Evolutionary conservation across 2,329 filamentous ascomycete genomes (phyloP).

Genomic region (Clarireedia homoeocarpa): DNA sequence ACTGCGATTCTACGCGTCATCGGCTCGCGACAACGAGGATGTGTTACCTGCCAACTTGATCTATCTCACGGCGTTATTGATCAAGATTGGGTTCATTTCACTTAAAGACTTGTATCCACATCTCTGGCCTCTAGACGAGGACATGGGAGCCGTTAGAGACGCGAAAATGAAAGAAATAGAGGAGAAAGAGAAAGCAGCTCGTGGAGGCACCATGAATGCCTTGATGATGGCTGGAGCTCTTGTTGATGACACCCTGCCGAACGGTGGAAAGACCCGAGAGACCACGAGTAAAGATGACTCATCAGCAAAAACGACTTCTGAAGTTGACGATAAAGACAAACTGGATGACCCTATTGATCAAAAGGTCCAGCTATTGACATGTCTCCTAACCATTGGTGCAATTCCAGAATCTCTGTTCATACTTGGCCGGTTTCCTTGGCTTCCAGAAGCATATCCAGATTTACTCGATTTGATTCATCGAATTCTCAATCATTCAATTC

Average conservation of each 20-base stretch:
- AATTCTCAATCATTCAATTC: constrained; percentile 73
- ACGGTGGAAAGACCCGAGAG: constrained; percentile 37
- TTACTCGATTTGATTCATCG: constrained; percentile 76
- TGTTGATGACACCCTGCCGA: constrained; percentile 65
- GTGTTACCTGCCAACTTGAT: constrained; percentile 85
- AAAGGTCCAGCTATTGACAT: constrained; percentile 77
- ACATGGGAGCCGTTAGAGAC: constrained; percentile 68
- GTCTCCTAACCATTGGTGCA: constrained; percentile 82
- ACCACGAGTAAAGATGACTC: constrained; percentile 46
- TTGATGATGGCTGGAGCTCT: constrained; percentile 80
- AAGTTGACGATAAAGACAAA: constrained; percentile 40
- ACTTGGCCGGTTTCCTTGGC: constrained; percentile 85
- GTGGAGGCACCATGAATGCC: constrained; percentile 68
- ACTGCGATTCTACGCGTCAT: constrained; percentile 85
- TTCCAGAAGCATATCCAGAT: constrained; percentile 77
- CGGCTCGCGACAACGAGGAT: constrained; percentile 66
- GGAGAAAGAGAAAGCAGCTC: constrained; percentile 64
- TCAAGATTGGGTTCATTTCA: constrained; percentile 96
- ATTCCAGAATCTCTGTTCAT: constrained; percentile 90
- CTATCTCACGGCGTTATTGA: constrained; percentile 81
- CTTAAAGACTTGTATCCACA: constrained; percentile 86
- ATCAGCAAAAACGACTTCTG: constrained; percentile 37
- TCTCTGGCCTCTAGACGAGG: constrained; percentile 75
- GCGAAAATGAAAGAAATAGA: constrained; percentile 68
- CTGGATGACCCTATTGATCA: constrained; percentile 74